These are phyloP conservation scores for Tarenaya hassleriana DNA, from an alignment of 345 rosid species.

Conservation along the genomic window DNA sequence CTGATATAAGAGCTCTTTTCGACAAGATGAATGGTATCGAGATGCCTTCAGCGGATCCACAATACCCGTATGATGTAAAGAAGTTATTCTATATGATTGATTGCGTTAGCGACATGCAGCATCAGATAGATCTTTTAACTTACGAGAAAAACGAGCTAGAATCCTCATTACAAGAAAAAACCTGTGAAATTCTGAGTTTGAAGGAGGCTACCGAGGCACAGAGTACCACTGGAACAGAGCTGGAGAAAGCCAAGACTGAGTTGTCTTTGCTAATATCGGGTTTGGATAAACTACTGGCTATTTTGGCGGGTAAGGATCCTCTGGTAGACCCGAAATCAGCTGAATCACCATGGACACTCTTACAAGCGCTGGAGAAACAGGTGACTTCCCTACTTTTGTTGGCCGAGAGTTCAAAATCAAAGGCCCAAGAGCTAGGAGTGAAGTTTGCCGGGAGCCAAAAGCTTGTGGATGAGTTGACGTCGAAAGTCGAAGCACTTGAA, in stretches of 20 bases:
- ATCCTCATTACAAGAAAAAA: slow-evolving; percentile 41
- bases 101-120: slow-evolving; percentile 40
- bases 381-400: slow-evolving; percentile 43
- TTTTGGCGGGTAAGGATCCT: slow-evolving; percentile 40
- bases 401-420: slow-evolving; percentile 52
- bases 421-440: slow-evolving; percentile 49
- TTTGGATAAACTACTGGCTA: slow-evolving; percentile 45
- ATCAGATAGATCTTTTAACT: slow-evolving; percentile 45
- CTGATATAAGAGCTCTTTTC: slow-evolving; percentile 44
- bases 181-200: slow-evolving; percentile 54
- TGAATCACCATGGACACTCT: slow-evolving; percentile 32
- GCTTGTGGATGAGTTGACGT: slow-evolving; percentile 48
- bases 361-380: slow-evolving; percentile 51
- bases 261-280: slow-evolving; percentile 40
- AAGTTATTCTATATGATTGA: slow-evolving; percentile 55
- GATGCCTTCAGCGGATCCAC: slow-evolving; percentile 36
- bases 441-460: slow-evolving; percentile 69
- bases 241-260: slow-evolving; percentile 47
- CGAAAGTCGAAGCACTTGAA: slow-evolving; percentile 56
- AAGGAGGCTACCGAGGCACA: slow-evolving; percentile 40
- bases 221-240: slow-evolving; percentile 29
- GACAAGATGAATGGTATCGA: slow-evolving; percentile 48
- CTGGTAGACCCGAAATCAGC: slow-evolving; percentile 35
- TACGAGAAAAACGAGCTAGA: slow-evolving; percentile 48
- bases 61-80: slow-evolving; percentile 37